Evolutionary conservation across 441 rosid species (phyloP), one percentile per base, ranked within the genome.

Genomic region (Pelargonium cotyledonis): DNA sequence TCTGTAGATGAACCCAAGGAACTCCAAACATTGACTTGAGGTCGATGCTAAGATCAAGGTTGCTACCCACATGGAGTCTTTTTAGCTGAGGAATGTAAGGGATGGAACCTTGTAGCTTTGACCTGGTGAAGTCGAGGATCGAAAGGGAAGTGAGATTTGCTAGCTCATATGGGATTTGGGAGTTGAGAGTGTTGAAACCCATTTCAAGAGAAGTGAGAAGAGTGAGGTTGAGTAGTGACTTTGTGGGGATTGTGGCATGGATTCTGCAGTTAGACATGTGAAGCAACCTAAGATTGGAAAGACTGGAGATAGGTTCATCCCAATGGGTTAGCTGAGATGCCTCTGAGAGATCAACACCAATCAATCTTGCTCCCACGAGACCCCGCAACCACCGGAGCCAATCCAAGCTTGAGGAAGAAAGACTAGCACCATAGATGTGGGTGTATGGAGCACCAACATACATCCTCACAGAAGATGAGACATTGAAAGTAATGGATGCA

Each of bases 181-280:
- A 66, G 3, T 40, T 46, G 0, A 79, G n/a, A 67, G 47, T 29
- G 67, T 73, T 79, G 41, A 70, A 75, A 53, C 47, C 75, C 79
- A 75, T 75, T 40, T 0, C 19, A 72, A 75, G 35, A n/a, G 1
- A 8, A 47, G 26, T 43, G 6, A 79, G 75, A 4, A 16, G 60
- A 51, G 72, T 72, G 38, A 79, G 75, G 65, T 75, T 75, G 61
- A 75, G 70, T 44, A 79, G 71, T 58, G 70, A 70, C 18, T 67
- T 8, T 31, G 16, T 51, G 6, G 75, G 75, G 64, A 75, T 0
- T 43, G 57, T 14, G 14, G 74, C 70, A n/a, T n/a, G 65, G 65
- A 73, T 67, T 11, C 35, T 16, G 51, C 79, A 79, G 41, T 70
- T 58, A 23, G 77, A 79, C 38, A 79, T 44, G 16, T 4, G 0